Base-by-base conservation (phyloP, 108 stramenopile genomes). In the Epipyxis sp. region DNA sequence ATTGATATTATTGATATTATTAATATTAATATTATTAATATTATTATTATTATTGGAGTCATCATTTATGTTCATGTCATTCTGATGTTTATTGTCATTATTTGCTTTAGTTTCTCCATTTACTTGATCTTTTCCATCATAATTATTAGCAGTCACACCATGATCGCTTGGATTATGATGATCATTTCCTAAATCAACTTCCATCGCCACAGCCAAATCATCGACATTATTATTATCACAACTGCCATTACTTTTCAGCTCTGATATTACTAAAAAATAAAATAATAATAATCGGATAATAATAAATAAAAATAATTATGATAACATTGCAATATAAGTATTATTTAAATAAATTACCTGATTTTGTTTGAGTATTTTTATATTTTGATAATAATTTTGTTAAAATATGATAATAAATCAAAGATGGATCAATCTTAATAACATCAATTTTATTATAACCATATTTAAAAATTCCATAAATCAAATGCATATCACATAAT, bases 401-500 rank as follows among this genome's bases (percentile, higher is more conserved):
- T 6, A 50, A 20, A 6, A 50, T 13, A 20, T 20, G 6, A 6
- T 50, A 13, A 20, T 13, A 74, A 42, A 74, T 42, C 46, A 74
- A 25, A 25, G 37, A 29, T 3, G 16, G 6, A 42, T 74, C 71
- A 16, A 27, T 39, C 40, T 42, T 16, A 57, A 86, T 83, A 69
- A 69, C 46, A 16, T 83, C 71, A 58, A 82, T 84, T 0, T 59
- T 44, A 20, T 81, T 81, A 34, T 79, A 83, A 25, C 85, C 85
- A 79, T 86, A 81, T 42, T 79, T 50, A 67, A 82, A 86, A 43
- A 44, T 65, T 13, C 84, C 85, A 34, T 84, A 42, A 29, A 86
- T 32, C 29, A 86, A 80, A 34, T 86, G 83, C 1, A 78, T 34
- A 82, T 86, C 85, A 20, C 79, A 79, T n/a, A 76, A 71, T 0